These are phyloP conservation scores for Leavenworthia alabamica DNA, from an alignment of 345 rosid genomes.

Conservation along the genomic window DNA sequence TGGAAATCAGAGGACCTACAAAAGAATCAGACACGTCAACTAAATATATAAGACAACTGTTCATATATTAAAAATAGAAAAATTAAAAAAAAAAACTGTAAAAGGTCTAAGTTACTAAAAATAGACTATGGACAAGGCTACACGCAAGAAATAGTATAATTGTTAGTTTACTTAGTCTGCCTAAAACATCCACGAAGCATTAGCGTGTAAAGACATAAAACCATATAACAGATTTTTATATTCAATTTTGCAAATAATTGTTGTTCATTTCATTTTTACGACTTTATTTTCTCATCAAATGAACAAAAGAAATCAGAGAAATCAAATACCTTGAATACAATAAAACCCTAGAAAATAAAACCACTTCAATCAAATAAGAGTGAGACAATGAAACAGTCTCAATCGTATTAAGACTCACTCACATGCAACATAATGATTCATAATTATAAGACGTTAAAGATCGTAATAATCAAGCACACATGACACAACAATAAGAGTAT, in stretches of 20 bases:
- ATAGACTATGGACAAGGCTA: conserved; percentile 10
- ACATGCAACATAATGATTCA: background rate
- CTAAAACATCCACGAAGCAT: background rate
- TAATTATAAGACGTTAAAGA: background rate
- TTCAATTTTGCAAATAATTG: background rate
- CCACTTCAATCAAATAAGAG: background rate
- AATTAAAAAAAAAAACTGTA: background rate
- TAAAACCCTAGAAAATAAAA: background rate
- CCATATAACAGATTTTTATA: too few relatives aligned
- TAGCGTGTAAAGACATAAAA: background rate
- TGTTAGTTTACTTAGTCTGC: conserved; percentile 5
- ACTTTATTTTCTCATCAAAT: background rate
- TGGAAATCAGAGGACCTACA: background rate
- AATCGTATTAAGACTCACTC: background rate
- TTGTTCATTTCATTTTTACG: background rate
- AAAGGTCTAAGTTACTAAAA: background rate
- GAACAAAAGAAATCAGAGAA: background rate
- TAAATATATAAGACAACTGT: background rate
- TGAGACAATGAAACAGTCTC: conserved; percentile 3
- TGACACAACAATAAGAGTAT: background rate
- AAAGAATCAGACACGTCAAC: background rate
- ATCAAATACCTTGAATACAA: background rate
- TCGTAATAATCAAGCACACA: background rate
- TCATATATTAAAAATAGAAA: background rate
- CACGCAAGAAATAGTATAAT: background rate